Evolutionary conservation across 2,329 filamentous ascomycete species (phyloP), one percentile per base, ranked within the genome.

Genomic region (Truncatella angustata): DNA sequence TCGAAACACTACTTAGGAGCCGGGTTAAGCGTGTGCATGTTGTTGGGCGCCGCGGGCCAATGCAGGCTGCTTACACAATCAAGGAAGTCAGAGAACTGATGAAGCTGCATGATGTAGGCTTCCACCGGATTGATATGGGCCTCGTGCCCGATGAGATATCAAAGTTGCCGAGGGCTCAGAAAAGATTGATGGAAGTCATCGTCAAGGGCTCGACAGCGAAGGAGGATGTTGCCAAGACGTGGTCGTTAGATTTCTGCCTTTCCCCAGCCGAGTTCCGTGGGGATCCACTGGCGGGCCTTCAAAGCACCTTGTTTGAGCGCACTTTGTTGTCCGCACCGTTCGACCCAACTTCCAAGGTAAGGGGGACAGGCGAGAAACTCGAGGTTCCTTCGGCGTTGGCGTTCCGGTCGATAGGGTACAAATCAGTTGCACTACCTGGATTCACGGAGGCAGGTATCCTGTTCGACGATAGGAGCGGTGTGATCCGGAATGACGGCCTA

Each of bases 351-450:
- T 75, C 81, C 7, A 71, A 75, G 49, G 74, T 78, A 12, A 65
- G 70, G 3, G 66, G 72, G 11, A 84, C 79, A 0, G 79, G 75
- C 0, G 72, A 81, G 54, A 72, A 71, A 2, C 53, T 79, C 3
- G 67, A 77, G 4, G 60, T 96, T 4, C 76, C 82, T 1, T 85
- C 91, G 0, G 79, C 85, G 5, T 66, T 93, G 4, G 91, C 90
- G 14, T 97, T 99, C 72, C 85, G 91, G 16, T 96, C 91, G n/a
- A 92, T 99, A 39, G 94, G 94, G 5, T 99, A 99, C 73, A 91
- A 90, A 61, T 92, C 91, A 0, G 79, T 87, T 28, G 77, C 90
- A 0, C 73, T 99, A 1, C 79, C 84, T 0, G 93, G 91, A 0
- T 87, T 97, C 57, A 70, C 77, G 1, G 81, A 88, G 4, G 73